phyloP scores from a whole-genome alignment of 371 early-diverging fungal genomes.

The Mucor racemosus region DNA sequence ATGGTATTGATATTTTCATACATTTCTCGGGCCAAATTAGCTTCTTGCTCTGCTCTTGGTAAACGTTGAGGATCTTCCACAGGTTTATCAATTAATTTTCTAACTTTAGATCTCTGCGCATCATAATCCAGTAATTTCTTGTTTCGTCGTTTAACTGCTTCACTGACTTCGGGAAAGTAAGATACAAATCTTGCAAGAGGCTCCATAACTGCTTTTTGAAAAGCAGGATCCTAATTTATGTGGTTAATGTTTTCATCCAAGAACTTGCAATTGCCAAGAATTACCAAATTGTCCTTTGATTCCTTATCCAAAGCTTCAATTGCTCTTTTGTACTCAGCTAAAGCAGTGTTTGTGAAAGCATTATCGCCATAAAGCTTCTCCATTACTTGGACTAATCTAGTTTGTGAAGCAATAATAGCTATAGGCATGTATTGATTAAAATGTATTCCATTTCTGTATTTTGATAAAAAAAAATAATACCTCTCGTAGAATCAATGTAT shows the following conservation, averaged over 20 bases:
- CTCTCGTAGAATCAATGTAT: slow-evolving; percentile 79
- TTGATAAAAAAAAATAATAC: slow-evolving; percentile 18
- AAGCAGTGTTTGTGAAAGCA: slow-evolving; percentile 48
- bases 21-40: slow-evolving; percentile 67
- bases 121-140: slow-evolving; percentile 91
- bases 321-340: slow-evolving; percentile 75
- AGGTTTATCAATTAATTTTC: slow-evolving; percentile 79
- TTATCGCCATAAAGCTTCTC: slow-evolving; percentile 71
- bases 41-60: slow-evolving; percentile 76
- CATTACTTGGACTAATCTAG: slow-evolving; percentile 81
- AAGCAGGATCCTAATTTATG: slow-evolving; percentile 66
- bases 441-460: slow-evolving; percentile 47
- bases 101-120: slow-evolving; percentile 66
- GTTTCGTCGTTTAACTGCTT: slow-evolving; percentile 81
- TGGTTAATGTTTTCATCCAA: neutral
- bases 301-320: slow-evolving; percentile 82
- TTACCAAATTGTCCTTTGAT: slow-evolving; percentile 71
- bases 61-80: slow-evolving; percentile 71
- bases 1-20: slow-evolving; percentile 83
- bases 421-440: slow-evolving; percentile 54
- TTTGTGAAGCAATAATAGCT: slow-evolving; percentile 87
- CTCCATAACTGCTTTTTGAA: slow-evolving; percentile 80
- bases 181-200: slow-evolving; percentile 81
- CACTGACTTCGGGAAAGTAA: slow-evolving; percentile 90
- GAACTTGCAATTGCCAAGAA: neutral